Evolutionary conservation across 306 rosid genomes (phyloP).

Genomic region (Begonia masoniana): DNA sequence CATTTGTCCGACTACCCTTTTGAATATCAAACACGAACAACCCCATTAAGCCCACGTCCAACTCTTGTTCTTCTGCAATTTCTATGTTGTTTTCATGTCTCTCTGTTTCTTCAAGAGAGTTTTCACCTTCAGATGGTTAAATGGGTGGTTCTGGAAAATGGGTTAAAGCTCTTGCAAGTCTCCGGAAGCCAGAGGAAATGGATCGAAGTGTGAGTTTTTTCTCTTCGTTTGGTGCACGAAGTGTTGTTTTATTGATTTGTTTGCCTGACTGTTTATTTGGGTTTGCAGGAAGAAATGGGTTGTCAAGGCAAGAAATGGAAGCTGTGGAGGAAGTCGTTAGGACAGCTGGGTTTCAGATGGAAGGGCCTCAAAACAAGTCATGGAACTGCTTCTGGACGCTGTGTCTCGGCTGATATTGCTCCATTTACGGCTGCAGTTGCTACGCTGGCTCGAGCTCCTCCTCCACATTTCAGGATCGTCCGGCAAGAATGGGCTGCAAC

Average conservation of each 20-base stretch:
- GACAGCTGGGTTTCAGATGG: constrained; percentile 44
- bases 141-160: constrained; percentile 92
- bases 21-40: background rate
- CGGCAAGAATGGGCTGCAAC: constrained; percentile 87
- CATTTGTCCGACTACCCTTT: background rate
- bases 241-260: background rate
- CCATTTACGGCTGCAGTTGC: constrained; percentile 64
- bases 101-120: background rate
- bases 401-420: constrained; percentile 31
- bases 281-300: background rate
- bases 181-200: constrained; percentile 53
- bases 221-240: constrained; percentile 20
- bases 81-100: too few species aligned
- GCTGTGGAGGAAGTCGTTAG: constrained; percentile 58
- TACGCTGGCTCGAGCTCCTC: constrained; percentile 62
- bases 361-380: constrained; percentile 49
- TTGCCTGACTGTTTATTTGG: too few species aligned
- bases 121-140: background rate
- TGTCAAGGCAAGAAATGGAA: constrained; percentile 74
- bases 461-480: constrained; percentile 54
- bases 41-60: background rate
- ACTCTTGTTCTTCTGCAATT: background rate
- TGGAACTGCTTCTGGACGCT: constrained; percentile 51
- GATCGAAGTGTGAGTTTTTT: constrained; percentile 13
- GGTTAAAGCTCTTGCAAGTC: constrained; percentile 59